Base-by-base conservation (phyloP, 1,139 yeast genomes). In the Pichia sp. region DNA sequence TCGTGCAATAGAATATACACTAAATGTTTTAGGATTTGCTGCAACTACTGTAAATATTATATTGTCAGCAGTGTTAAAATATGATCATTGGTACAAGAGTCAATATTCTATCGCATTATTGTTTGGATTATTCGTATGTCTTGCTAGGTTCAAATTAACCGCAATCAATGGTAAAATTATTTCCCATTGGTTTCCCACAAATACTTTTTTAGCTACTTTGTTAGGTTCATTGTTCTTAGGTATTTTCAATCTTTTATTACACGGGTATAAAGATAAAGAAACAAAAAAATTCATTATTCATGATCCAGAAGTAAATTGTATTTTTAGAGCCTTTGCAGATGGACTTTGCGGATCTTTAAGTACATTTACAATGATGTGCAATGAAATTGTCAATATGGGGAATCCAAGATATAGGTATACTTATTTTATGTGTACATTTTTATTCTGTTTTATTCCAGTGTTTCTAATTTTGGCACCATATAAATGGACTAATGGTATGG, bases 301-400 rank as follows among this genome's bases (percentile, higher is more conserved):
- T 1, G 53, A 59, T 23, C 33, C 53, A 0, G 50, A 70, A 4
- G 60, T 69, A 1, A 72, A 83, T 47, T 75, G 72, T 29, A 75
- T 80, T 3, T 53, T 82, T 0, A 52, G 52, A 7, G 93, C 83
- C 0, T 56, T 85, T 1, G 70, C 65, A 13, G 75, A 75, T 50
- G 95, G 95, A 0, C 80, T 78, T 47, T 80, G 91, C 56, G 95
- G 93, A 0, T 70, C 78, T 4, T 60, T 84, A 34, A 78, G 89
- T 29, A 87, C 95, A 0, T 75, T 85, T 21, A 78, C 87, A 43
- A 81, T 95, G 0, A 79, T 86, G 53, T 72, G 82, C 5, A 75
- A 72, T 22, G 95, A 87, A 56, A 59, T 84, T 33, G 65, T 65
- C 46, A 64, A 63, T 0, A 52, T 79, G 15, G 33, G 30, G 7